Evolutionary conservation across 2,329 filamentous ascomycete species (phyloP).

Genomic region (Aspergillus piperis): DNA sequence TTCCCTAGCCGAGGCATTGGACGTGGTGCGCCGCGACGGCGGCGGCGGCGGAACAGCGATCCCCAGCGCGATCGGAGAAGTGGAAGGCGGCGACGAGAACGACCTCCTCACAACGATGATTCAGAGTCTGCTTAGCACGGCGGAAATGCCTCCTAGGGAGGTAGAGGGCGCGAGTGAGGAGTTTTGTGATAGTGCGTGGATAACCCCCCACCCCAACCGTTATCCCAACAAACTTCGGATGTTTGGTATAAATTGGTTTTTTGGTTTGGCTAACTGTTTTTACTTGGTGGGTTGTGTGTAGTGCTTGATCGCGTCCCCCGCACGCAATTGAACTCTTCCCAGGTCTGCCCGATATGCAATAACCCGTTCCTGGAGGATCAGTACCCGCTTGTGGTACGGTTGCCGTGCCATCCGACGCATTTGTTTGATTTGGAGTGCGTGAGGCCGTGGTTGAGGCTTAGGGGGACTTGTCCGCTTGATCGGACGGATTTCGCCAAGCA

Average conservation of each 20-base stretch:
- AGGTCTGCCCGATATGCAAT: conserved; percentile 62
- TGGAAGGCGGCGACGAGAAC: conserved; percentile 29
- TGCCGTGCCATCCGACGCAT: conserved; percentile 64
- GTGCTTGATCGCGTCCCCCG: conserved; percentile 62
- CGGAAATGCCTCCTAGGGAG: conserved; percentile 61
- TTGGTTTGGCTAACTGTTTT: too few species aligned
- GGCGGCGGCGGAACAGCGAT: conserved; percentile 20
- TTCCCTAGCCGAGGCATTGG: conserved; percentile 62
- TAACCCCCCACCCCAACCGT: neutral
- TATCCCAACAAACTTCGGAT: too few species aligned
- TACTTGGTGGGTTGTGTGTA: conserved; percentile 16
- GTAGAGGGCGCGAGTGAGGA: conserved; percentile 63
- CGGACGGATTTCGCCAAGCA: conserved; percentile 61
- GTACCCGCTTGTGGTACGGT: conserved; percentile 64
- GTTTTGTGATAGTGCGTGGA: conserved; percentile 55
- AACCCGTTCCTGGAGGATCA: conserved; percentile 63
- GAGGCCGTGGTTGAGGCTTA: conserved; percentile 63
- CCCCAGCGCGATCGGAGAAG: neutral
- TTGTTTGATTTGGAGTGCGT: conserved; percentile 67
- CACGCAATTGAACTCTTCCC: conserved; percentile 53
- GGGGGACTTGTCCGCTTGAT: conserved; percentile 65
- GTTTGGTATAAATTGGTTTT: too few species aligned
- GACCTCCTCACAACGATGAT: conserved; percentile 58
- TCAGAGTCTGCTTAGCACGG: conserved; percentile 54
- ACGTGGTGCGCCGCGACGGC: conserved; percentile 55